phyloP scores from a whole-genome alignment of 768 basidiomycete species.

The Rhodotorula graminis region DNA sequence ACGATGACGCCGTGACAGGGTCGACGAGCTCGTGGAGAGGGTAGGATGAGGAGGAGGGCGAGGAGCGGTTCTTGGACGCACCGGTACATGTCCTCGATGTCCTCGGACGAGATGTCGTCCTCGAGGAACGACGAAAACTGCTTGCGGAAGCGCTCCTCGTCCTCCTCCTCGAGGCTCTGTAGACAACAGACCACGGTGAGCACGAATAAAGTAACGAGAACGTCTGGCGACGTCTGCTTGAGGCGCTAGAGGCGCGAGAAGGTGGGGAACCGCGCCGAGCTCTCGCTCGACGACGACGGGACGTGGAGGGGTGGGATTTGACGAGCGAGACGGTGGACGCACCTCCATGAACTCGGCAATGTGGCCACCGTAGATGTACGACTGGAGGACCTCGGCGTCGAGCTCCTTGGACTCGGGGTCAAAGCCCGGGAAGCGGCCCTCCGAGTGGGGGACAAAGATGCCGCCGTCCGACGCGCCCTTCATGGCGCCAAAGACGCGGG shows the following conservation, averaged over 20 bases:
- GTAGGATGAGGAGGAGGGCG: neutral
- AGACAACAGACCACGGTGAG: no score
- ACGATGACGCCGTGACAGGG: no score
- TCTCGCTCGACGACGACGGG: neutral
- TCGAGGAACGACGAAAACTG: conserved; percentile 71
- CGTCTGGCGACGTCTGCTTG: no score
- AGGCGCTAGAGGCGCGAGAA: no score
- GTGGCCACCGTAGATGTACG: conserved; percentile 75
- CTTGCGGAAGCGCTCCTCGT: conserved; percentile 67
- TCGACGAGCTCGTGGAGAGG: neutral
- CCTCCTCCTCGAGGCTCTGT: conserved; percentile 88
- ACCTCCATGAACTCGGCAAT: conserved; percentile 97
- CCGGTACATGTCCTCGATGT: conserved; percentile 88
- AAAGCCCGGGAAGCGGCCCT: conserved; percentile 93
- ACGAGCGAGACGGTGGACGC: conserved; percentile 53
- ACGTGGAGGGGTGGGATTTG: neutral
- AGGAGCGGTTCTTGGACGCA: neutral
- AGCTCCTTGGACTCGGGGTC: conserved; percentile 88
- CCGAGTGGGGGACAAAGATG: conserved; percentile 94
- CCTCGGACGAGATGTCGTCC: conserved; percentile 89
- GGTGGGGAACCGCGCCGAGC: no score
- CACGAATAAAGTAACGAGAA: no score
- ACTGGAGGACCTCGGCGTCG: conserved; percentile 71
- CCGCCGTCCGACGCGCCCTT: conserved; percentile 98
- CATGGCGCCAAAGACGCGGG: conserved; percentile 95